phyloP scores from a whole-genome alignment of 2,329 filamentous ascomycete genomes.

The Colletotrichum echinochloae region DNA sequence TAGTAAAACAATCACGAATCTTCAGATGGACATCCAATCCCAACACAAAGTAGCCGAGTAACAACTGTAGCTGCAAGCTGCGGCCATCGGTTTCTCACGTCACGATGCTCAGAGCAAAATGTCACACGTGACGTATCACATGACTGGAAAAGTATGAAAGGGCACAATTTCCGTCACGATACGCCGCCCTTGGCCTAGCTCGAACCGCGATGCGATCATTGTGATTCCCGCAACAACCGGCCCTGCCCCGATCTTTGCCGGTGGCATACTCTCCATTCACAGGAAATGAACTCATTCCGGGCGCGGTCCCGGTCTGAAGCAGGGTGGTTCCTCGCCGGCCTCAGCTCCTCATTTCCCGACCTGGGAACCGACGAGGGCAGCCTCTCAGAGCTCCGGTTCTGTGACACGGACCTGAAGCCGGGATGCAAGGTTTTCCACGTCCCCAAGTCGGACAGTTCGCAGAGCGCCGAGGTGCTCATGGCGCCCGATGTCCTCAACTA shows the following conservation, averaged over 20 bases:
- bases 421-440: constrained; percentile 72
- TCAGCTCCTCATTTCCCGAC: constrained; percentile 66
- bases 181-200: neutral
- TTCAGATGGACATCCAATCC: no score
- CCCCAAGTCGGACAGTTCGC: constrained; percentile 52
- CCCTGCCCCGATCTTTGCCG: no score
- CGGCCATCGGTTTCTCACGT: neutral
- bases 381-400: constrained; percentile 55
- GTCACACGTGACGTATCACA: neutral
- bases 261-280: no score
- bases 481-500: constrained; percentile 48
- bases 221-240: neutral
- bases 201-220: neutral
- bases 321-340: constrained; percentile 68
- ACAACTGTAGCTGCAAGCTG: neutral
- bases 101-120: rapidly evolving
- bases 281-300: constrained; percentile 44
- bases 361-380: constrained; percentile 55
- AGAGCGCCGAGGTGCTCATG: constrained; percentile 52
- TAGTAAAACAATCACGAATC: no score
- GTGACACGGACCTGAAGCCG: constrained; percentile 54
- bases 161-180: neutral
- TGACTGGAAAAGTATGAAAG: neutral
- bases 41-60: neutral
- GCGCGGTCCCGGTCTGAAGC: constrained; percentile 44